phyloP scores from a whole-genome alignment of 2,329 filamentous ascomycete genomes.

The Cucurbitaria berberidis region DNA sequence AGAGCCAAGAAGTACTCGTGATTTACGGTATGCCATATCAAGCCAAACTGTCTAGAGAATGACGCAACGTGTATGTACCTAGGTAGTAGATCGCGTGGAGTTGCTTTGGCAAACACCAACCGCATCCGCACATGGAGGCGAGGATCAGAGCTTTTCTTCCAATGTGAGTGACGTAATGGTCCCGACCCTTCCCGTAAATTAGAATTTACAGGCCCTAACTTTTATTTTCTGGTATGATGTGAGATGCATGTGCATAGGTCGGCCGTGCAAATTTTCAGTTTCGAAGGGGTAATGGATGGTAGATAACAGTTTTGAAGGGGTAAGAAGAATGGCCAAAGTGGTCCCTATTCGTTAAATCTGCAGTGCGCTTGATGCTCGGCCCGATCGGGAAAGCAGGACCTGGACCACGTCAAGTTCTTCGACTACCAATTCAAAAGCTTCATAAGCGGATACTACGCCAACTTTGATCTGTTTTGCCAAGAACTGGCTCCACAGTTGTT shows the following conservation, averaged over 20 bases:
- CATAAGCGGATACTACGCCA: not conserved
- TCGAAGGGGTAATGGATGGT: constrained; percentile 46
- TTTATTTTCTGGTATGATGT: not conserved
- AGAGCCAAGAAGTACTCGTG: too few relatives aligned
- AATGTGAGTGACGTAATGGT: not conserved
- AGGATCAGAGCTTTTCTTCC: not conserved
- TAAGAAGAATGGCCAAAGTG: constrained; percentile 30
- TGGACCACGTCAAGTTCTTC: constrained; percentile 1
- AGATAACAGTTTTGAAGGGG: constrained; percentile 43
- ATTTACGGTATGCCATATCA: too few relatives aligned
- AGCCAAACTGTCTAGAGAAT: too few relatives aligned
- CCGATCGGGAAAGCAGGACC: constrained; percentile 20
- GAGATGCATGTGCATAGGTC: not conserved
- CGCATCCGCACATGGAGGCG: not conserved
- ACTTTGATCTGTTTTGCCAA: constrained; percentile 2
- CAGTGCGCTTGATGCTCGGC: constrained; percentile 13
- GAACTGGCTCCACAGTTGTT: constrained; percentile 2
- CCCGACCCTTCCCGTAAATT: too few relatives aligned
- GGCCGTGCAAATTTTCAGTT: constrained; percentile 45
- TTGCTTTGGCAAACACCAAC: not conserved
- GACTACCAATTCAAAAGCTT: not conserved
- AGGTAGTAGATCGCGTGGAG: too few relatives aligned
- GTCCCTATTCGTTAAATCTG: constrained; percentile 12
- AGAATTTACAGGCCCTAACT: not conserved
- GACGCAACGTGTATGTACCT: too few relatives aligned